Evolutionary conservation across 768 basidiomycete species (phyloP), one percentile per base, ranked within the genome.

Genomic region (Trichaptum fuscoviolaceum): DNA sequence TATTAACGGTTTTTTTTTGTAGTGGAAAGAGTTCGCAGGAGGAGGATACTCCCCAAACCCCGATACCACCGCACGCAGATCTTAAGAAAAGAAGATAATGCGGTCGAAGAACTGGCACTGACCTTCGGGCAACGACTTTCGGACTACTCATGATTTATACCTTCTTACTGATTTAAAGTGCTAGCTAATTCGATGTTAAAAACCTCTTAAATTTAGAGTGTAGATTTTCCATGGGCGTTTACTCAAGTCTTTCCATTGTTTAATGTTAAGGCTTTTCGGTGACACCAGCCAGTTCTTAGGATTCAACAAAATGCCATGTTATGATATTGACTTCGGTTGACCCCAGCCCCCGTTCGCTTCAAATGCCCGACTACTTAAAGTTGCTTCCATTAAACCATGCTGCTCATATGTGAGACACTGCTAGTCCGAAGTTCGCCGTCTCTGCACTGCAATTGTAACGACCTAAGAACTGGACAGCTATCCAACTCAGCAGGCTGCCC

Each of bases 1-100:
- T 42, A 18, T 65, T 70, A 6, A 70, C 61, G n/a, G 27, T 52
- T n/a, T 36, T 42, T 10, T 25, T 15, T 27, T 62, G 64, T 68
- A 72, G 71, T 65, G 70, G 68, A 64, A 69, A 70, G 70, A 74
- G 69, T 74, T 73, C 66, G 71, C 73, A 70, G 61, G 75, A 79
- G 78, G 73, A 79, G 77, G 65, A 34, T 63, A 25, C 63, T 73
- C 42, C 42, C 12, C 12, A 52, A 52, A 52, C 42, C 20, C 42
- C 42, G 42, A 52, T 52, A 52, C 42, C 42, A 52, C 42, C 42
- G 5, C 42, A 52, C 42, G 42, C 42, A 52, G 42, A 52, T 52
- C 20, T 52, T 12, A 52, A 52, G 15, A 52, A 52, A 52, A 52
- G 42, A 52, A 52, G 42, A 52, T 52, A 52, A 52, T 52, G 42